phyloP scores from a whole-genome alignment of 2,329 filamentous ascomycete genomes.

The Leptographium flavum region DNA sequence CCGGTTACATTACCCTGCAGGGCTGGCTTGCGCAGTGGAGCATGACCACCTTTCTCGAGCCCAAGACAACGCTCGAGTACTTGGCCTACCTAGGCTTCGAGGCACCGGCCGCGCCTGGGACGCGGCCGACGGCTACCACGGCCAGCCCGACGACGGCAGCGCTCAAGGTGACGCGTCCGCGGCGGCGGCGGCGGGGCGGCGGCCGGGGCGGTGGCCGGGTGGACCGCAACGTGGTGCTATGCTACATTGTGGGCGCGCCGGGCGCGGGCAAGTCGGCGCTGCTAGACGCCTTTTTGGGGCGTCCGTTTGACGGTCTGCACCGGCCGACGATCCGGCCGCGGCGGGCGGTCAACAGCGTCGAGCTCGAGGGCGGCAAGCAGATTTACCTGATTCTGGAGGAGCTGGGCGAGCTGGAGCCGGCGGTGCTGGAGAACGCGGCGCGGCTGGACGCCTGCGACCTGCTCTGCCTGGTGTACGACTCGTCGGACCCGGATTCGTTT shows the following conservation, averaged over 20 bases:
- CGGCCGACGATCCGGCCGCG: constrained; percentile 90
- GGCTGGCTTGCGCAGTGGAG: constrained; percentile 99
- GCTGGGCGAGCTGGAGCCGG: constrained; percentile 86
- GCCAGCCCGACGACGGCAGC: constrained; percentile 51
- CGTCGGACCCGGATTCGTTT: constrained; percentile 91
- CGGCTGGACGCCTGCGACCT: constrained; percentile 90
- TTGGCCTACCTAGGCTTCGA: constrained; percentile 94
- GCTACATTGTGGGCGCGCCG: constrained; percentile 77
- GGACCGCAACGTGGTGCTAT: constrained; percentile 86
- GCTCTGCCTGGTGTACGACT: constrained; percentile 92
- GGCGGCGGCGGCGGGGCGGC: constrained; percentile 65
- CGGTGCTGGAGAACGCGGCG: constrained; percentile 79
- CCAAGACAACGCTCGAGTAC: constrained; percentile 89
- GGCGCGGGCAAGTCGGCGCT: constrained; percentile 84
- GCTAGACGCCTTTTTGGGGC: constrained; percentile 79
- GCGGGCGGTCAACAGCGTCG: constrained; percentile 88
- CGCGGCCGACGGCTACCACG: constrained; percentile 15
- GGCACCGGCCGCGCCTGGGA: constrained; percentile 37
- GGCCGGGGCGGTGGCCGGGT: constrained; percentile 62
- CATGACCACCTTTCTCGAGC: constrained; percentile 96
- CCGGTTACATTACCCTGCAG: constrained; percentile 86
- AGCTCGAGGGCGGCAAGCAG: constrained; percentile 89
- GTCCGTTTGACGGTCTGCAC: constrained; percentile 72
- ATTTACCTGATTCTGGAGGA: constrained; percentile 94
- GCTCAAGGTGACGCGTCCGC: constrained; percentile 81